Base-by-base conservation (phyloP, 1,284 basidiomycete species). In the Neolentinus lepideus region DNA sequence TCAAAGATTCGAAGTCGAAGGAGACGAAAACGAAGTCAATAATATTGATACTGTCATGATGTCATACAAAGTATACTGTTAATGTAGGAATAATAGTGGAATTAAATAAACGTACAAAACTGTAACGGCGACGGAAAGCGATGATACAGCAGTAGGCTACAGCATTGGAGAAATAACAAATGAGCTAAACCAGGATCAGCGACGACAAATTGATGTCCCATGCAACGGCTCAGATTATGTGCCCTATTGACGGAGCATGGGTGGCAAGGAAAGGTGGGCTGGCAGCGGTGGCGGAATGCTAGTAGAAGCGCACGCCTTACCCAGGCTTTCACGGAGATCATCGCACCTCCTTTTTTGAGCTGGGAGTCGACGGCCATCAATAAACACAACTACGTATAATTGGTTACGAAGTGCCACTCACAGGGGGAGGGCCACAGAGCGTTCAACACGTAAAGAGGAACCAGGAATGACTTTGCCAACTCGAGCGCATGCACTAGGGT, bases 351-450 rank as follows among this genome's bases (percentile, higher is more conserved):
- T 45, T 35, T 60, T 60, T 55, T 67, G 67, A 46, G 27, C 67
- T 68, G 27, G 19, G 50, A 33, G 48, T 27, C 29, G 26, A 50
- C 43, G 19, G 51, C 22, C 53, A 12, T 38, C 14, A 53, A 11
- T n/a, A 16, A 54, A 25, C 24, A 48, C 2, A 27, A 16, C 26
- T 12, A 21, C 22, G 33, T 21, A 8, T 35, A 14, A 19, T 16
- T 25, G 31, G 57, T 33, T 33, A 27, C 10, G 55, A 53, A 36
- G 10, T 24, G 58, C 51, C n/a, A 67, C 80, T 64, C 66, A 88
- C 87, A 71, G 54, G 74, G 70, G 63, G 83, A 88, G 2, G 85
- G 86, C 88, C 88, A 91, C 31, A 90, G 70, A 19, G 73, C 75
- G 61, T 82, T 84, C 65, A 88, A 74, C 22, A 81, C 78, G 57